Evolutionary conservation across 1,139 yeast genomes (phyloP).

Genomic region (Hyphopichia buzzinii): DNA sequence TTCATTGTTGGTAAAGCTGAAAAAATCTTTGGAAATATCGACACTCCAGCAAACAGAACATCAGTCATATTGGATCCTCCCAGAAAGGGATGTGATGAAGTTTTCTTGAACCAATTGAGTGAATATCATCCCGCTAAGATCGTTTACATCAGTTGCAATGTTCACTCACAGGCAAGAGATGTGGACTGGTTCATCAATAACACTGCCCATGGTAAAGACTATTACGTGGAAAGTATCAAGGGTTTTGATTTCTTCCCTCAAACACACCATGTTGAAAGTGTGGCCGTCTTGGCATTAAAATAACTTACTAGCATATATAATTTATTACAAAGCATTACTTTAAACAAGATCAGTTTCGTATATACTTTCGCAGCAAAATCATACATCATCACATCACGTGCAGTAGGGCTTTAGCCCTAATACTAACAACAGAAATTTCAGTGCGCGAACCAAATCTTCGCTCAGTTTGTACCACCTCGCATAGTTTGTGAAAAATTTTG

Average conservation of each 20-base stretch:
- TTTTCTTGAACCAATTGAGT: constrained; percentile 79
- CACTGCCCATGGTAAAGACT: constrained; percentile 60
- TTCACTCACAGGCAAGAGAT: constrained; percentile 96
- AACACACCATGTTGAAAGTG: constrained; percentile 77
- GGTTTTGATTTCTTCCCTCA: constrained; percentile 83
- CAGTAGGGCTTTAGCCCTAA: constrained; percentile 11
- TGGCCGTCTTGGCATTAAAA: constrained; percentile 63
- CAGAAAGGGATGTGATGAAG: constrained; percentile 92
- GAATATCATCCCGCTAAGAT: constrained; percentile 80
- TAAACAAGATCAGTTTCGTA: no score
- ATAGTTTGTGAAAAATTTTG: constrained; percentile 19
- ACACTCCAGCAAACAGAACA: constrained; percentile 66
- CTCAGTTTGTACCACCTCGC: neutral
- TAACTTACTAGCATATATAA: neutral
- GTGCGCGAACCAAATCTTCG: constrained; percentile 1
- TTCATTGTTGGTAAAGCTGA: constrained; percentile 94
- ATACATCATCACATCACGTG: constrained; percentile 6
- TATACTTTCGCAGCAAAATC: neutral
- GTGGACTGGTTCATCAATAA: constrained; percentile 75
- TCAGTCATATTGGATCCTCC: constrained; percentile 96
- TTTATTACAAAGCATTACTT: no score
- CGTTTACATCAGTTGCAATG: constrained; percentile 94
- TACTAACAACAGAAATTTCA: neutral
- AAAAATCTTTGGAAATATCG: constrained; percentile 75
- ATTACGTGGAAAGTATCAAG: constrained; percentile 74